Evolutionary conservation across 2,329 filamentous ascomycete species (phyloP).

Genomic region (Stachybotrys echinatus): DNA sequence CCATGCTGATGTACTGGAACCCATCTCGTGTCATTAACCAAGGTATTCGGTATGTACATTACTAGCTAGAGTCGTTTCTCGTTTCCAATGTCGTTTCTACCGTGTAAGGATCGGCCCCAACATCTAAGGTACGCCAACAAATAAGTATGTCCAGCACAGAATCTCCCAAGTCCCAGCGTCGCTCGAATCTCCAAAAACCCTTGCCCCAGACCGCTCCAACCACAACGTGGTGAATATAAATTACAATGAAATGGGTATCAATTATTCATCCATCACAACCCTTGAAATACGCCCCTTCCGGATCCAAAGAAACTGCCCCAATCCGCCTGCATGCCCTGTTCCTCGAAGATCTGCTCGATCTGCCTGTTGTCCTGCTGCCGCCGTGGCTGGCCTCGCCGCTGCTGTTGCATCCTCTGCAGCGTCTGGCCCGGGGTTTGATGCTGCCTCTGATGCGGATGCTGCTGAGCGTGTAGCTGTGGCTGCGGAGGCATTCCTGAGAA

Average conservation of each 20-base stretch:
- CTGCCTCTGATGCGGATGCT: constrained; percentile 14
- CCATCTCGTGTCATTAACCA: neutral
- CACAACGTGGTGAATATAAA: neutral
- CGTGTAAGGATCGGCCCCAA: neutral
- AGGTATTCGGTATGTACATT: neutral
- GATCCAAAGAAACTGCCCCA: constrained; percentile 43
- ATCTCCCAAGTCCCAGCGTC: neutral
- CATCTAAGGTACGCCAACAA: neutral
- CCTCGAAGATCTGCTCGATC: constrained; percentile 46
- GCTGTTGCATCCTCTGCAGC: constrained; percentile 10
- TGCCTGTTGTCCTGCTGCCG: constrained; percentile 32
- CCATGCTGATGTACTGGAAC: too few relatives aligned
- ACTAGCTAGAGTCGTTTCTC: neutral
- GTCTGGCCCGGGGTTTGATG: constrained; percentile 9
- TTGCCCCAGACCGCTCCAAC: neutral
- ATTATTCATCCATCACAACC: constrained; percentile 31
- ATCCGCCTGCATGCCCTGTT: constrained; percentile 38
- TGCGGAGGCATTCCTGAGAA: constrained; percentile 29
- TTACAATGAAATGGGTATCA: constrained; percentile 30
- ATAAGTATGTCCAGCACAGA: neutral
- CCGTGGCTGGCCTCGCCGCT: constrained; percentile 17
- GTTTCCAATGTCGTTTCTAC: neutral
- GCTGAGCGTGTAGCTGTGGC: neutral
- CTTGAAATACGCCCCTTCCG: constrained; percentile 36
- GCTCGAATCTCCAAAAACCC: neutral